Evolutionary conservation across 2,329 filamentous ascomycete species (phyloP).

Genomic region (Claviceps sp.): DNA sequence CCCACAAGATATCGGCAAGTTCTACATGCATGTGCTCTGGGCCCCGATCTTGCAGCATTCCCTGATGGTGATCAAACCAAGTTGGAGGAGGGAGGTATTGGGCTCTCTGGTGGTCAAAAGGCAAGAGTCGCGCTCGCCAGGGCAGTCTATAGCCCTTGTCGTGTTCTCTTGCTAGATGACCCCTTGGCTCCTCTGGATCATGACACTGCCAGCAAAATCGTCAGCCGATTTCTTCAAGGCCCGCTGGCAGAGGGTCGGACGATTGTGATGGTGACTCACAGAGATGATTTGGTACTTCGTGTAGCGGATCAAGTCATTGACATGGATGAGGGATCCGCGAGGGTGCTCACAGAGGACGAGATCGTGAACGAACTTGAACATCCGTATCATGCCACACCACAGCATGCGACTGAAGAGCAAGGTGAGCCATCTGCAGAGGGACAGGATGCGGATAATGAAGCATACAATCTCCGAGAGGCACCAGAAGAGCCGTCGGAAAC

Average conservation of each 20-base stretch:
- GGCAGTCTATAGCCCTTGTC: conserved; percentile 44
- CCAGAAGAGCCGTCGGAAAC: conserved; percentile 27
- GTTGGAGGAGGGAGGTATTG: conserved; percentile 49
- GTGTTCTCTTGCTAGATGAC: conserved; percentile 47
- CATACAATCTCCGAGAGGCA: conserved; percentile 11
- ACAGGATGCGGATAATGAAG: conserved; percentile 10
- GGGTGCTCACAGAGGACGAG: conserved; percentile 32
- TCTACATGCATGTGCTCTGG: conserved; percentile 45
- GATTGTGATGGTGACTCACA: conserved; percentile 67
- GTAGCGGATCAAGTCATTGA: conserved; percentile 63
- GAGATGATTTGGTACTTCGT: conserved; percentile 63
- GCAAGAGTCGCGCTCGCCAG: conserved; percentile 49
- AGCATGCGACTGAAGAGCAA: conserved; percentile 8
- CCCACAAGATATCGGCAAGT: conserved; percentile 42
- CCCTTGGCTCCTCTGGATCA: conserved; percentile 51
- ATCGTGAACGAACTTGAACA: conserved; percentile 25
- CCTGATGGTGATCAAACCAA: conserved; percentile 42
- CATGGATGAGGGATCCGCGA: conserved; percentile 46
- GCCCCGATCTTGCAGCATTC: conserved; percentile 42
- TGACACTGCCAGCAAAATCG: conserved; percentile 43
- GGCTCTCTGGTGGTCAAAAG: conserved; percentile 50
- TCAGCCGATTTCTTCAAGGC: conserved; percentile 48
- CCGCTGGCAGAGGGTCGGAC: conserved; percentile 50
- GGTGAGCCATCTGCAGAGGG: conserved; percentile 19
- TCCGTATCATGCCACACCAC: conserved; percentile 19